These are phyloP conservation scores for Eurotiales sp. DNA, from an alignment of 2,329 filamentous ascomycete species.

Conservation along the genomic window DNA sequence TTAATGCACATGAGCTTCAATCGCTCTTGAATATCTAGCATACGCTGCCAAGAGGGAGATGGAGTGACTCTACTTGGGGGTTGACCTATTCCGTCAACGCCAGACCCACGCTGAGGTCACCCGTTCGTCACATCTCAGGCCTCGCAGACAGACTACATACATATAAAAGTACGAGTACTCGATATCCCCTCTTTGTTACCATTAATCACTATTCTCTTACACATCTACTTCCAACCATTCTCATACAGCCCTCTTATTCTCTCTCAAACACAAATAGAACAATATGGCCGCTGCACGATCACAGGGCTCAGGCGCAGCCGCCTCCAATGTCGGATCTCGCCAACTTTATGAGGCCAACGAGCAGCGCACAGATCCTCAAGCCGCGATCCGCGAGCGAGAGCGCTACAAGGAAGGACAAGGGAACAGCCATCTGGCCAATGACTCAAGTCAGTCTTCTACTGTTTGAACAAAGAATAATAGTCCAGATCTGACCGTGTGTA, in stretches of 20 bases:
- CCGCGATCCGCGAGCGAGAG: slow-evolving; percentile 50
- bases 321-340: slow-evolving; percentile 63
- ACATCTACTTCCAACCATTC: too few relatives aligned
- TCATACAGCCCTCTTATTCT: too few relatives aligned
- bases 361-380: slow-evolving; percentile 62
- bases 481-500: background rate
- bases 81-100: too few relatives aligned
- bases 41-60: too few relatives aligned
- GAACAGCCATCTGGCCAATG: slow-evolving; percentile 64
- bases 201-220: too few relatives aligned
- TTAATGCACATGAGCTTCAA: too few relatives aligned
- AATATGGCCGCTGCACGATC: background rate
- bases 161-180: too few relatives aligned
- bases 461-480: background rate
- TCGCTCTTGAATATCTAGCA: too few relatives aligned
- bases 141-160: background rate
- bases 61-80: too few relatives aligned
- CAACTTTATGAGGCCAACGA: slow-evolving; percentile 72
- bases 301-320: slow-evolving; percentile 7
- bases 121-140: slow-evolving; percentile 5
- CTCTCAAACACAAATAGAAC: background rate
- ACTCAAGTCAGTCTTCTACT: slow-evolving; percentile 60
- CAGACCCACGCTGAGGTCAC: slow-evolving; percentile 17
- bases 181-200: too few relatives aligned
- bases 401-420: slow-evolving; percentile 69